Percentiles rank a stretch among this genome's conserved stretches.
These are phyloP conservation scores for Trypanosoma congolense DNA, from an alignment of 208 protist genomes.

Conservation along the genomic window DNA sequence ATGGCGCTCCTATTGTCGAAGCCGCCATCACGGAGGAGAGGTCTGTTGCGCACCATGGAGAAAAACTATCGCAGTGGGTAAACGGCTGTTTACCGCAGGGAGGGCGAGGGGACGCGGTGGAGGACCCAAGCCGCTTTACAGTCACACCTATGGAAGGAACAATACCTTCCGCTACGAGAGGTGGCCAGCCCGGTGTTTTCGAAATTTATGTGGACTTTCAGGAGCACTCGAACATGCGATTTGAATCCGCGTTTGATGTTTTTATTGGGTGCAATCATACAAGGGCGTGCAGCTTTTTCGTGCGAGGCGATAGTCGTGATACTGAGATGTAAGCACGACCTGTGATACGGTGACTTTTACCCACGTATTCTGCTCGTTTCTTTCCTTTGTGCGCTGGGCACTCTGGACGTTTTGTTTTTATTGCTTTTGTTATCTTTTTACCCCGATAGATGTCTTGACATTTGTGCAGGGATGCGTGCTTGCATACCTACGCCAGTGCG, in stretches of 20 bases:
- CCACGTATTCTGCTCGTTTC: not conserved
- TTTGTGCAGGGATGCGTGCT: no score
- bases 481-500: no score
- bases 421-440: no score
- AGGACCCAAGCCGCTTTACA: conserved; percentile 39
- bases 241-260: conserved; percentile 59
- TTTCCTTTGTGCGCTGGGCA: not conserved
- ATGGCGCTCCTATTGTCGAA: conserved; percentile 14
- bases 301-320: conserved; percentile 77
- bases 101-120: conserved; percentile 21
- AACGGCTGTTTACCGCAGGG: no score
- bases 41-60: no score
- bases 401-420: conserved; percentile 2
- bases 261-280: conserved; percentile 36
- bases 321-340: conserved; percentile 74
- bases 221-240: conserved; percentile 66
- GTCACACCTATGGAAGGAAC: conserved; percentile 38
- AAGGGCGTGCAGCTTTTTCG: conserved; percentile 28
- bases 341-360: no score
- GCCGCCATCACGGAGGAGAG: no score
- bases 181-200: conserved; percentile 50
- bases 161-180: conserved; percentile 61
- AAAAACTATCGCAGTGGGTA: no score
- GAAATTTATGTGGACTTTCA: conserved; percentile 46
- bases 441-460: no score